These are phyloP conservation scores for Euphorbia tirucalli DNA, from an alignment of 345 rosid genomes.

Conservation along the genomic window DNA sequence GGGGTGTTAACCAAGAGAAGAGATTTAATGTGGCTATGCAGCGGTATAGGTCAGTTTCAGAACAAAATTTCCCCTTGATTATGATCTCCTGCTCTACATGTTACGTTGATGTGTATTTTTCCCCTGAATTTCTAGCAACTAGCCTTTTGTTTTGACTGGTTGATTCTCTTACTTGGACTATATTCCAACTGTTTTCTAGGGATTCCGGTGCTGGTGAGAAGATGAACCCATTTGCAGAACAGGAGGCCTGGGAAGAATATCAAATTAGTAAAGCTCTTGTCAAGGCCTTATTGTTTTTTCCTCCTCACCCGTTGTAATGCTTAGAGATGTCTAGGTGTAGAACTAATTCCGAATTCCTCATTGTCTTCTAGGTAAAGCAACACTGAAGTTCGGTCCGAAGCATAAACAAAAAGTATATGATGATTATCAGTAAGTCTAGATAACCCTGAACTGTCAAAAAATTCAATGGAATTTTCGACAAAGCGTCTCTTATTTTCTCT, in stretches of 20 bases:
- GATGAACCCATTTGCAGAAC: conserved; percentile 98
- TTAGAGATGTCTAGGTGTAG: neutral
- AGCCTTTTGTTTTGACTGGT: neutral
- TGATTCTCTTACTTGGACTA: neutral
- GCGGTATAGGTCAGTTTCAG: conserved; percentile 63
- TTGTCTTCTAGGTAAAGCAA: conserved; percentile 77
- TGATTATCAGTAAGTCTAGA: conserved; percentile 66
- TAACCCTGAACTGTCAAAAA: neutral
- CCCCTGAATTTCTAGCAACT: conserved; percentile 3
- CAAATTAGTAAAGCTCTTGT: conserved; percentile 64
- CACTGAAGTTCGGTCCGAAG: conserved; percentile 77
- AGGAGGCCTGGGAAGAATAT: conserved; percentile 99
- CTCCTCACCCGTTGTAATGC: neutral
- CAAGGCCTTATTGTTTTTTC: conserved; percentile 8
- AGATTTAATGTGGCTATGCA: conserved; percentile 90
- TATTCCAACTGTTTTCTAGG: conserved; percentile 32
- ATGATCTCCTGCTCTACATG: neutral
- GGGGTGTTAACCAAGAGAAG: conserved; percentile 85
- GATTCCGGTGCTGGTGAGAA: conserved; percentile 66
- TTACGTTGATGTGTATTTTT: conserved; percentile 15
- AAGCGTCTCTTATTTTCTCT: neutral
- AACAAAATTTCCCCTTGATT: neutral
- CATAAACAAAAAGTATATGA: conserved; percentile 61
- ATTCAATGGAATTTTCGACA: neutral
- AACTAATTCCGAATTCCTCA: conserved; percentile 16